Conservation (phyloP, 805 yeast species). For the Candida qinlingensis region DNA sequence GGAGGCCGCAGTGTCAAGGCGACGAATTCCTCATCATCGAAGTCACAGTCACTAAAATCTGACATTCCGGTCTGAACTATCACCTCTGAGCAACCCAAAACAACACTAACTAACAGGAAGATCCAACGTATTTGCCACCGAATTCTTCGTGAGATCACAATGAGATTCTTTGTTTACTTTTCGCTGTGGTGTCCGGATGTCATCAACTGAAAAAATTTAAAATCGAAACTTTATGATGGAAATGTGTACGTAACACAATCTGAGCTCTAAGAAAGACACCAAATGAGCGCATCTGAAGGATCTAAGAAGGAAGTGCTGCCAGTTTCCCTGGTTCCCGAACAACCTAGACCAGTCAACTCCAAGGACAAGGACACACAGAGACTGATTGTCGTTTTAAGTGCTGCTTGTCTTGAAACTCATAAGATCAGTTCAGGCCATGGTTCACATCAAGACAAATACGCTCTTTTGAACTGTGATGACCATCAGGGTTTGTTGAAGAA, state of each 20-base stretch:
- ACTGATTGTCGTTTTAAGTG: slow-evolving; percentile 88
- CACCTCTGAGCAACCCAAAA: too few species aligned
- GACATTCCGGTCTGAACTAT: not conserved
- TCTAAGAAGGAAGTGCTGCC: slow-evolving; percentile 31
- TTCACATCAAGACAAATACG: slow-evolving; percentile 85
- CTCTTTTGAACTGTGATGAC: slow-evolving; percentile 93
- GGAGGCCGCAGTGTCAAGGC: slow-evolving; percentile 40
- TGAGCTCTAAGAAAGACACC: too few species aligned
- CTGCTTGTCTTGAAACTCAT: slow-evolving; percentile 94
- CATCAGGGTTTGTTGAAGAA: slow-evolving; percentile 93
- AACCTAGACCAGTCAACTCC: slow-evolving; percentile 76
- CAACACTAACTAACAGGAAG: too few species aligned
- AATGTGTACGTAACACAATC: too few species aligned
- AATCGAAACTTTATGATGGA: not conserved
- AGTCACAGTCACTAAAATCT: slow-evolving; percentile 33
- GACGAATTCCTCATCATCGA: slow-evolving; percentile 39
- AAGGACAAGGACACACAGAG: slow-evolving; percentile 84
- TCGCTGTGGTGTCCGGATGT: slow-evolving; percentile 6
- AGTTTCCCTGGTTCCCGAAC: slow-evolving; percentile 82
- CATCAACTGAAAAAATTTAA: not conserved
- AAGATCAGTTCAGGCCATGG: slow-evolving; percentile 71
- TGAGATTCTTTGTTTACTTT: not conserved
- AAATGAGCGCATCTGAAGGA: not conserved
- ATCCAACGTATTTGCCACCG: too few species aligned
- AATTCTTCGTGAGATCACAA: too few species aligned